These are phyloP conservation scores for Effrenium voratum DNA, from an alignment of 73 alveolate species.

Conservation along the genomic window DNA sequence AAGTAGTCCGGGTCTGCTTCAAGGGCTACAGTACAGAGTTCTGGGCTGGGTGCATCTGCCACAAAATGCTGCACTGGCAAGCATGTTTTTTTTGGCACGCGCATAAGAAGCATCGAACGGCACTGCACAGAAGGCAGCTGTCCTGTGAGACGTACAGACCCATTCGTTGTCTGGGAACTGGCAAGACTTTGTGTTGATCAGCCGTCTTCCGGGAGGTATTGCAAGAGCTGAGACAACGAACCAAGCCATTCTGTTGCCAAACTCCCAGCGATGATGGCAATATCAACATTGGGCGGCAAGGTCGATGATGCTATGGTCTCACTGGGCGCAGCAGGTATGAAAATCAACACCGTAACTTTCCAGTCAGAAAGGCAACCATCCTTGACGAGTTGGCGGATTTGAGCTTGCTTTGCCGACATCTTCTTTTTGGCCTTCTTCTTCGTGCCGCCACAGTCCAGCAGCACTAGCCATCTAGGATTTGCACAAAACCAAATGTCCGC, in stretches of 20 bases:
- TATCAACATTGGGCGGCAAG: too few species aligned
- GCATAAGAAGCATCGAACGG: neutral
- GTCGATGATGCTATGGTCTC: too few species aligned
- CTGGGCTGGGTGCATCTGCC: too few species aligned
- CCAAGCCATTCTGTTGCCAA: neutral
- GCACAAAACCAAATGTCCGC: neutral
- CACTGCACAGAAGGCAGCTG: neutral
- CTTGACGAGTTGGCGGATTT: neutral
- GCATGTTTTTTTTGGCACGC: neutral
- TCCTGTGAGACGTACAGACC: neutral
- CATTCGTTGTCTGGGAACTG: neutral
- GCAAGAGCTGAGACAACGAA: neutral
- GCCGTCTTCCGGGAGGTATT: slow-evolving; percentile 1
- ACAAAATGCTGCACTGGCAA: too few species aligned
- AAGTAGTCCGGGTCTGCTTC: too few species aligned
- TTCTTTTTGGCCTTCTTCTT: neutral
- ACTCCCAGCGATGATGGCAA: neutral
- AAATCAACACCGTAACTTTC: neutral
- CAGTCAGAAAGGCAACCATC: neutral
- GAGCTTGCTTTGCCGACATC: neutral
- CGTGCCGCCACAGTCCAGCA: too few species aligned
- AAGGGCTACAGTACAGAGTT: too few species aligned
- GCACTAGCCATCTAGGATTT: neutral
- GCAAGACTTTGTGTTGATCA: too few species aligned
- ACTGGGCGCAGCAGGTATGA: too few species aligned